These are phyloP conservation scores for Populus tomentosa DNA, from an alignment of 441 rosid genomes.

Conservation along the genomic window DNA sequence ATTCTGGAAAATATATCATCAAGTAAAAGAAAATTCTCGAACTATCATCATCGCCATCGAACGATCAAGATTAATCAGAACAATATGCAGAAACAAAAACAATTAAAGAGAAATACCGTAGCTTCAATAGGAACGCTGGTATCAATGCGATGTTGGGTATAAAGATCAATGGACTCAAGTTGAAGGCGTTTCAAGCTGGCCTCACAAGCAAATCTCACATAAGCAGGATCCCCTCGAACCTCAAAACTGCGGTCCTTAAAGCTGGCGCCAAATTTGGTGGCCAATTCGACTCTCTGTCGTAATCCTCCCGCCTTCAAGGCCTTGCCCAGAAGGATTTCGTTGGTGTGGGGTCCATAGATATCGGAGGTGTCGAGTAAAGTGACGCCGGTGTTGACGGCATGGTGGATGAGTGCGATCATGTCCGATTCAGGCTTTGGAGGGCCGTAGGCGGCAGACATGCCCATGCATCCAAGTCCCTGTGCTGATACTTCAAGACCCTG, in stretches of 20 bases:
- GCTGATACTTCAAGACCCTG: no score
- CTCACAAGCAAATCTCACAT: conserved; percentile 49
- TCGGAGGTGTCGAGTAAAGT: conserved; percentile 68
- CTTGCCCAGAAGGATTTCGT: conserved; percentile 54
- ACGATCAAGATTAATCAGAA: neutral
- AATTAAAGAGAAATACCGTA: conserved; percentile 22
- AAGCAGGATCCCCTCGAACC: conserved; percentile 38
- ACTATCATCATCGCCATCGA: no score
- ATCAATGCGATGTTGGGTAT: conserved; percentile 55
- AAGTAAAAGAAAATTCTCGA: no score
- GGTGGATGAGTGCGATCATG: conserved; percentile 43
- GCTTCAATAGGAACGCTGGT: conserved; percentile 45
- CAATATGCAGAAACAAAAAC: no score
- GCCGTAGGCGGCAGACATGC: conserved; percentile 12
- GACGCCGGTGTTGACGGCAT: conserved; percentile 45
- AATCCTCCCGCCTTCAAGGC: conserved; percentile 37
- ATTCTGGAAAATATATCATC: no score
- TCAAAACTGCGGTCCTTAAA: conserved; percentile 20
- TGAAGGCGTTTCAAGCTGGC: conserved; percentile 52
- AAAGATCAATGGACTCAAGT: conserved; percentile 47
- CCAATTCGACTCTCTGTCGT: conserved; percentile 46
- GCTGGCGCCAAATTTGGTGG: conserved; percentile 43
- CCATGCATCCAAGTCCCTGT: no score
- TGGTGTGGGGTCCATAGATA: conserved; percentile 48
- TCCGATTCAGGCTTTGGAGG: conserved; percentile 44